Evolutionary conservation across 352 stramenopile genomes (phyloP), one percentile per base, ranked within the genome.

Genomic region (Globisporangium viniferum): DNA sequence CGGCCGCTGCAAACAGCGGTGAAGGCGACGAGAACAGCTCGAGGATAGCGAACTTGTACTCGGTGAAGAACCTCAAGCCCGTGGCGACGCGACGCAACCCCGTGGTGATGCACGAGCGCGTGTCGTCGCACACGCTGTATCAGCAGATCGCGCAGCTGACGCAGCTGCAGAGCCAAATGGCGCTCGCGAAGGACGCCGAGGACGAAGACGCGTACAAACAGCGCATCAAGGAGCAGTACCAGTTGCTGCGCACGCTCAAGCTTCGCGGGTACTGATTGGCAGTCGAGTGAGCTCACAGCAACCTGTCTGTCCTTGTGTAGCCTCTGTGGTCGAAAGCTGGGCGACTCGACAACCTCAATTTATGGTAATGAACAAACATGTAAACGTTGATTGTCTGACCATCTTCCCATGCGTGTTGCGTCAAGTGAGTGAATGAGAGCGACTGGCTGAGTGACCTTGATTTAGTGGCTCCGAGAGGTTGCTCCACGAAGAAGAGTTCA

Each of bases 181-280:
- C 75, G 6, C 60, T 78, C 29, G 77, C 69, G n/a, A 72, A 86
- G 24, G 68, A 74, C 39, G 67, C 81, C n/a, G 74, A 76, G 6
- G 76, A 86, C 24, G 79, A 82, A 66, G 77, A 84, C 5, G 77
- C 84, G 67, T 81, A 76, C 59, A 80, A 77, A 33, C 64, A 72
- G 44, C 81, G 77, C 15, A 84, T 89, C 39, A 89, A 89, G 58
- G 77, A 87, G 29, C 81, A 89, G 62, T 89, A 89, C 62, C 74
- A 76, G 14, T 55, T 84, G 57, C 62, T 89, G 27, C 81, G 72
- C 33, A 75, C 73, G 31, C 79, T 89, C 64, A 81, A 89, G 70
- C 69, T 80, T 46, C 73, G 68, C 7, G 63, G 64, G 49, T 72
- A 67, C 24, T 74, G 51, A 49, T 35, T 69, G 48, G 29, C 29